phyloP scores from a whole-genome alignment of 108 stramenopile species.

The Conticribra guillardii region DNA sequence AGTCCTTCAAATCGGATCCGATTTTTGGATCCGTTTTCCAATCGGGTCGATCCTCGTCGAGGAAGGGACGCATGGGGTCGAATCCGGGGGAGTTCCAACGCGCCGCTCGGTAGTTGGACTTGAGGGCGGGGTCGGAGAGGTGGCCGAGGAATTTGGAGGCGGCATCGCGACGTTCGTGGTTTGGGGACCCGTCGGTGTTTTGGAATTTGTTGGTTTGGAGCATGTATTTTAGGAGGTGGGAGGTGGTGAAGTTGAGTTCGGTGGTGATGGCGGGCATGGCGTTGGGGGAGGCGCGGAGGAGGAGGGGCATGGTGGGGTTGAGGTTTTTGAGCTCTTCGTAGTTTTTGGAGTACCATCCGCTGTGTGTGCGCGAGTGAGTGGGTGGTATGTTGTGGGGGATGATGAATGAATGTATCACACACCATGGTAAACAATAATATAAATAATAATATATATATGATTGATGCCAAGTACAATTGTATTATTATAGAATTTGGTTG shows the following conservation, averaged over 20 bases:
- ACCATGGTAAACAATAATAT: no score
- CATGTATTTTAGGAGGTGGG: constrained; percentile 86
- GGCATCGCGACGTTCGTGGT: constrained; percentile 75
- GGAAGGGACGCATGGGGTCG: constrained; percentile 73
- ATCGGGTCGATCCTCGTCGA: constrained; percentile 60
- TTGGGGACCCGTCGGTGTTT: constrained; percentile 70
- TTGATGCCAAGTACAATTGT: no score
- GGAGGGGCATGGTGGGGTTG: constrained; percentile 81
- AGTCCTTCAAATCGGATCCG: constrained; percentile 50
- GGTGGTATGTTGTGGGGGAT: no score
- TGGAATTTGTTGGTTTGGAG: constrained; percentile 79
- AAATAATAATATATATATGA: no score
- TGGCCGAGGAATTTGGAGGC: constrained; percentile 66
- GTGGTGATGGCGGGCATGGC: constrained; percentile 89
- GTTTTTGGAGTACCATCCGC: constrained; percentile 74
- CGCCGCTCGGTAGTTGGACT: constrained; percentile 40
- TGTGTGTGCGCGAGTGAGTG: no score
- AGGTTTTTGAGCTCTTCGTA: constrained; percentile 81
- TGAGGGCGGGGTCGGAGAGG: constrained; percentile 33
- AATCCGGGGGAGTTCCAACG: constrained; percentile 76
- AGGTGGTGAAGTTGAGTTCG: constrained; percentile 77
- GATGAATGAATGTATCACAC: no score
- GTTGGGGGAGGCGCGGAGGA: constrained; percentile 82
- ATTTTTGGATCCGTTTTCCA: constrained; percentile 69
- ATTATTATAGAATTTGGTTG: no score